Conservation (phyloP, 1,284 basidiomycete species). For the Trametes sp. region DNA sequence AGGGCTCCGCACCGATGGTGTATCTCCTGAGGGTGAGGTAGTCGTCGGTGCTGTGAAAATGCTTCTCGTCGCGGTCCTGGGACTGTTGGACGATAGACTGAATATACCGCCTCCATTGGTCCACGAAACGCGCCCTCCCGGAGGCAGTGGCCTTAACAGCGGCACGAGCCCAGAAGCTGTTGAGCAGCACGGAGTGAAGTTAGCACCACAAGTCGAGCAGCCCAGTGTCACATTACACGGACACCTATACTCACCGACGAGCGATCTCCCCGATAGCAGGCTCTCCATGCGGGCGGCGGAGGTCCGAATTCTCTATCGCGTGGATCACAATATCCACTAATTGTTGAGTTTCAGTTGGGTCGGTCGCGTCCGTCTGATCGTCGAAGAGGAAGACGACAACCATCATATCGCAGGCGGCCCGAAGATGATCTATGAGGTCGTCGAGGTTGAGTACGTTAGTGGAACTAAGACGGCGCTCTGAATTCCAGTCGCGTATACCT, state of each 20-base stretch:
- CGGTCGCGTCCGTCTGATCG: slow-evolving; percentile 34
- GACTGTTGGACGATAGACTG: slow-evolving; percentile 44
- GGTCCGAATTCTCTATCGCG: slow-evolving; percentile 31
- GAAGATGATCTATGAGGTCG: slow-evolving; percentile 26
- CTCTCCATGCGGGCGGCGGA: slow-evolving; percentile 22
- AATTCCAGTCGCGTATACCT: too few relatives aligned
- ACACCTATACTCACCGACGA: slow-evolving; percentile 38
- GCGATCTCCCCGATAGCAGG: slow-evolving; percentile 33
- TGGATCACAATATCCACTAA: slow-evolving; percentile 35
- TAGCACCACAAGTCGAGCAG: too few relatives aligned
- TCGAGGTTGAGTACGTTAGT: too few relatives aligned
- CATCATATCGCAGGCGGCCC: slow-evolving; percentile 36
- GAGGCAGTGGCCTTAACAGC: slow-evolving; percentile 21
- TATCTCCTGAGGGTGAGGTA: slow-evolving; percentile 45
- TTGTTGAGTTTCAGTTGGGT: slow-evolving; percentile 11
- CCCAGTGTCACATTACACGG: too few relatives aligned
- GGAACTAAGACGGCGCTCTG: too few relatives aligned
- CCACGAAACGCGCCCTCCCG: slow-evolving; percentile 33
- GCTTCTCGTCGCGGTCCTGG: slow-evolving; percentile 35
- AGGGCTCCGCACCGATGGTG: slow-evolving; percentile 43
- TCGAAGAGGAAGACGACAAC: slow-evolving; percentile 38
- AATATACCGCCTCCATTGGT: slow-evolving; percentile 37
- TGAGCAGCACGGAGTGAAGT: too few relatives aligned
- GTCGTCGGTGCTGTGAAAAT: slow-evolving; percentile 40
- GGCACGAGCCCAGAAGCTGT: slow-evolving; percentile 38